A percentile compares a stretch with the other conserved stretches of the same genome.
Evolutionary conservation across 2,329 filamentous ascomycete genomes (phyloP).

Genomic region (Alternaria burnsii): DNA sequence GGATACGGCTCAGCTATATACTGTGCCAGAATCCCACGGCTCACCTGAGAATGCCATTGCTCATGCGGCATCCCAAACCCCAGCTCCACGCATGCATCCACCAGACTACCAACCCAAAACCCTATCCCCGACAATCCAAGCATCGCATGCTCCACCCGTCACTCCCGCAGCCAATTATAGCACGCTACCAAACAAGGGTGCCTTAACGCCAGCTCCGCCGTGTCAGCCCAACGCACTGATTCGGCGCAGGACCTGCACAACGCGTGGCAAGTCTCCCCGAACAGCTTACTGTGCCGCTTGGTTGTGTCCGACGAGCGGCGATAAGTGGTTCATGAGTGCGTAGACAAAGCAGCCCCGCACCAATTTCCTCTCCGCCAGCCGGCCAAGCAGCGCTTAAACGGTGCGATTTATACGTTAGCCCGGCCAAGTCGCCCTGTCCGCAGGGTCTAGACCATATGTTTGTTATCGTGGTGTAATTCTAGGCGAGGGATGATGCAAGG

Average conservation of each 20-base stretch:
- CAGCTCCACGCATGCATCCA: conserved; percentile 28
- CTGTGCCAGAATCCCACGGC: conserved; percentile 6
- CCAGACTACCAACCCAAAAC: conserved; percentile 29
- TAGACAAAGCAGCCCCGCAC: conserved; percentile 22
- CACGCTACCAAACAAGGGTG: conserved; percentile 11
- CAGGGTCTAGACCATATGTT: conserved; percentile 31
- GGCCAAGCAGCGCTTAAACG: conserved; percentile 28
- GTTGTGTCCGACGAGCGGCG: conserved; percentile 22
- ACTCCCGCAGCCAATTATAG: conserved; percentile 8
- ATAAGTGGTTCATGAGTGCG: conserved; percentile 28
- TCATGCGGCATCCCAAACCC: conserved; percentile 18
- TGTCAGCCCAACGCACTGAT: conserved; percentile 27
- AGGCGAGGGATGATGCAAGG: conserved; percentile 23
- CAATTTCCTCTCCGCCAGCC: conserved; percentile 29
- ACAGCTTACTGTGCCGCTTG: conserved; percentile 24
- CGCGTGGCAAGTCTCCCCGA: conserved; percentile 33
- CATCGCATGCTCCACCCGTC: conserved; percentile 13
- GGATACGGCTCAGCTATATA: conserved; percentile 18
- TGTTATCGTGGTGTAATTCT: conserved; percentile 22
- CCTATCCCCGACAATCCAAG: conserved; percentile 31
- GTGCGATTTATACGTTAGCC: conserved; percentile 11
- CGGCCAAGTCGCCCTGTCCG: conserved; percentile 18
- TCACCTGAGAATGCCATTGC: conserved; percentile 10
- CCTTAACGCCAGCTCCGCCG: conserved; percentile 20
- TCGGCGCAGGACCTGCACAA: conserved; percentile 23